Evolutionary conservation across 2,329 filamentous ascomycete genomes (phyloP).

Genomic region (Ophiostoma tasmaniense): DNA sequence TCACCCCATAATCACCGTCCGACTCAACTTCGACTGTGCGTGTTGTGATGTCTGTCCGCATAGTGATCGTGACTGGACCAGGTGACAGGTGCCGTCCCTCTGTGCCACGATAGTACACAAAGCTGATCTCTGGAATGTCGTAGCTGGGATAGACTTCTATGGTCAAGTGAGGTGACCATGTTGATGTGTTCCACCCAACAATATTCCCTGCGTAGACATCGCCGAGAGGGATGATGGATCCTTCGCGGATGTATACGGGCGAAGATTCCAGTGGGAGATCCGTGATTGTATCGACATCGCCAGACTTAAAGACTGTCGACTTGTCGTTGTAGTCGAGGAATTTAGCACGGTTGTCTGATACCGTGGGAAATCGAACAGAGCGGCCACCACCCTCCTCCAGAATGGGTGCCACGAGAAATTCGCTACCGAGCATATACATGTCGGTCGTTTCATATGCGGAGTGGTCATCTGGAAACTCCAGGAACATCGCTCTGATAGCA

Average conservation of each 20-base stretch:
- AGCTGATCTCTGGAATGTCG: slow-evolving; percentile 14
- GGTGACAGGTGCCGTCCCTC: not conserved
- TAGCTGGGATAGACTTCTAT: slow-evolving; percentile 29
- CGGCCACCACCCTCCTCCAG: not conserved
- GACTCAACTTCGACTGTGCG: not conserved
- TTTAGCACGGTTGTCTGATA: slow-evolving; percentile 15
- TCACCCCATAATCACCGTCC: not conserved
- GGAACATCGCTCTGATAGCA: not conserved
- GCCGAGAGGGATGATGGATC: not conserved
- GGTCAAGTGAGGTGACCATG: slow-evolving; percentile 25
- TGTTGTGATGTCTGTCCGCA: not conserved
- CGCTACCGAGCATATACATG: not conserved
- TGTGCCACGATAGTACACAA: not conserved
- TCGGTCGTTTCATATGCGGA: not conserved
- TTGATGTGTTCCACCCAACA: slow-evolving; percentile 23
- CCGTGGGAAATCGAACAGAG: slow-evolving; percentile 27
- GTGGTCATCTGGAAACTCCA: not conserved
- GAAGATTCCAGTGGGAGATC: not conserved
- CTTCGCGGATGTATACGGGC: not conserved
- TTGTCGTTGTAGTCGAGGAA: slow-evolving; percentile 31
- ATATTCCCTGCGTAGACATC: slow-evolving; percentile 23
- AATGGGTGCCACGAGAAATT: not conserved
- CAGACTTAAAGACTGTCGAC: slow-evolving; percentile 21
- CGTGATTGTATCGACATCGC: slow-evolving; percentile 11
- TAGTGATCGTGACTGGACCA: not conserved